Evolutionary conservation across 2,329 filamentous ascomycete species (phyloP), one percentile per base, ranked within the genome.

Genomic region (Aureobasidium musti): DNA sequence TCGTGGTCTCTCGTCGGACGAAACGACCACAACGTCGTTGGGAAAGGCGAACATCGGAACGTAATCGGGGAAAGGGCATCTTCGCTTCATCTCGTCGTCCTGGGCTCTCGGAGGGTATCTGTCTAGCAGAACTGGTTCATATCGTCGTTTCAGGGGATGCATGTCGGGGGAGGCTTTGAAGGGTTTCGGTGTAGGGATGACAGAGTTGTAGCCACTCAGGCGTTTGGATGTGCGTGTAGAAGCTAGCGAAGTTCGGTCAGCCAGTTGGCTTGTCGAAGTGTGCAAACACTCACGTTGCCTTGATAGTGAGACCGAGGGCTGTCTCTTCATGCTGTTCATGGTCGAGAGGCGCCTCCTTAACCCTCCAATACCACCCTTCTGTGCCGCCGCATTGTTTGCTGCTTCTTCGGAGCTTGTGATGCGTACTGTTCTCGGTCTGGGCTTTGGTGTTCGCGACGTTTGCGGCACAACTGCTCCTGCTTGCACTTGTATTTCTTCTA

Each of bases 11-110:
- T 97, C 92, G 74, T 99, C 95, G 1, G 93, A 93, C 1, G 95
- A 97, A 11, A 98, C 91, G 63, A 99, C 95, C 70, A 92, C 92
- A 72, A 99, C 95, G 77, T 99, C 95, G 78, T 98, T 97, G 53
- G 95, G 95, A 73, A 98, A 99, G 64, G 95, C 93, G 78, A 99
- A 99, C 95, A 99, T 98, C 66, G 95, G 95, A 21, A 99, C 92
- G 74, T 97, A 99, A 75, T 99, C 95, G 0, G 95, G 95, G 74
- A 99, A 98, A 67, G 86, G 89, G 64, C 92, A 92, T 74, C 95
- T 86, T 73, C 90, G 85, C 71, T 91, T 87, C 61, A 90, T 79
- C 72, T 97, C 93, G 67, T 97, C 92, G 26, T 87, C 83, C 74
- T 92, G 90, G 70, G 87, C 86, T 75, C 92, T 91, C 19, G 92